Conservation (phyloP, 139 green algal species). For the Chlorella sp. region DNA sequence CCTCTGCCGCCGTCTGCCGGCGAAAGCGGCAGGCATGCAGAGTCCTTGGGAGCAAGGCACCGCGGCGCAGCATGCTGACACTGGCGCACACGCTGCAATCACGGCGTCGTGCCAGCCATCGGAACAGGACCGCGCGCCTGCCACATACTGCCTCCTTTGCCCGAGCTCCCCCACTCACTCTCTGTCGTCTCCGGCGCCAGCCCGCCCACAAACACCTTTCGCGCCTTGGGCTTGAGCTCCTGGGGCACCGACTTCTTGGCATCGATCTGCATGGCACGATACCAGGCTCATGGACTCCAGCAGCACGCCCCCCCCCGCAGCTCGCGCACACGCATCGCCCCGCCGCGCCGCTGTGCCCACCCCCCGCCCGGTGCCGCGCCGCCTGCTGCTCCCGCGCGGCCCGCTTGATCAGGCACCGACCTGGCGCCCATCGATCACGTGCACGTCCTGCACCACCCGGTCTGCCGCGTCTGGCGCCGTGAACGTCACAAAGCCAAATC, state of each 20-base stretch:
- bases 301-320: no score
- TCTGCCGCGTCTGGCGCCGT: slow-evolving; percentile 54
- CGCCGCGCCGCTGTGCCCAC: no score
- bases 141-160: no score
- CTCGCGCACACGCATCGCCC: no score
- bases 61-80: no score
- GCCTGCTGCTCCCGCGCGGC: no score
- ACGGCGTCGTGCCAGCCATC: no score
- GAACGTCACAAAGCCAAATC: slow-evolving; percentile 89
- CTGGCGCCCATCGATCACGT: slow-evolving; percentile 70
- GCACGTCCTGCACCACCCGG: slow-evolving; percentile 53
- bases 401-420: slow-evolving; percentile 2
- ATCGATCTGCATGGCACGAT: slow-evolving; percentile 65
- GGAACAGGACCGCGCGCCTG: no score
- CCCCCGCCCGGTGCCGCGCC: no score
- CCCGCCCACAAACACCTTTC: slow-evolving; percentile 90
- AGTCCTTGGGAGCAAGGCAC: neutral
- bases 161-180: slow-evolving; percentile 41
- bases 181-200: slow-evolving; percentile 80
- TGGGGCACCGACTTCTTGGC: slow-evolving; percentile 81
- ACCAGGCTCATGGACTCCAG: neutral
- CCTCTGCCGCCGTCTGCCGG: no score
- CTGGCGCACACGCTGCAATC: no score
- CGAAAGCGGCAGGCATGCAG: neutral
- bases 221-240: slow-evolving; percentile 57